phyloP scores from a whole-genome alignment of 768 basidiomycete genomes.

The Phanerodontia chrysosporium region DNA sequence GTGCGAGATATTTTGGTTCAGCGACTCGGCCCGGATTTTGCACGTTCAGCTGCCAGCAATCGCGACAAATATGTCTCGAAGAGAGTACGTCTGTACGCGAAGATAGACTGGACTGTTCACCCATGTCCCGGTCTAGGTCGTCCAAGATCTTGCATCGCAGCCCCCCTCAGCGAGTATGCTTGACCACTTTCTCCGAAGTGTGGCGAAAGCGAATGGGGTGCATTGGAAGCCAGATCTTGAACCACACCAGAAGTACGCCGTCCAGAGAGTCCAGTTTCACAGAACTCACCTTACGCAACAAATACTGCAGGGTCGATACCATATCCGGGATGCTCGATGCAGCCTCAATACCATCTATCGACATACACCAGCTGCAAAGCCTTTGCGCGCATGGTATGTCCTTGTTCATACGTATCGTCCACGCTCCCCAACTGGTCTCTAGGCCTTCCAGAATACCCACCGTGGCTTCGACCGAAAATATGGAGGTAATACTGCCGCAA shows the following conservation, averaged over 20 bases:
- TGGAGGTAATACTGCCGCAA: slow-evolving; percentile 53
- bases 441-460: slow-evolving; percentile 74
- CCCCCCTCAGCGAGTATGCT: slow-evolving; percentile 54
- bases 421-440: neutral
- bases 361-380: slow-evolving; percentile 50
- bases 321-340: slow-evolving; percentile 62
- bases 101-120: neutral
- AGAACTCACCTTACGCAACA: slow-evolving; percentile 7
- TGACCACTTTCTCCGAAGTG: slow-evolving; percentile 48
- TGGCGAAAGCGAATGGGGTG: slow-evolving; percentile 50
- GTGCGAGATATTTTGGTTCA: slow-evolving; percentile 53
- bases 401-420: neutral
- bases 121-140: slow-evolving; percentile 32
- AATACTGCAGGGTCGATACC: slow-evolving; percentile 39
- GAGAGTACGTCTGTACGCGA: slow-evolving; percentile 31
- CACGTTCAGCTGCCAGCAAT: slow-evolving; percentile 46
- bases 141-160: slow-evolving; percentile 47
- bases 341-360: slow-evolving; percentile 43
- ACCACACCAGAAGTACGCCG: slow-evolving; percentile 57
- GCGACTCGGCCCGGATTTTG: slow-evolving; percentile 54
- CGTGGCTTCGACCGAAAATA: slow-evolving; percentile 70
- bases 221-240: slow-evolving; percentile 60
- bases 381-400: slow-evolving; percentile 59
- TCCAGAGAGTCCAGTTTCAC: neutral
- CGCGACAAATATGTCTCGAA: slow-evolving; percentile 51